A percentile compares a stretch with the other conserved stretches of the same genome.
phyloP scores from a whole-genome alignment of 495 filamentous ascomycete genomes.

The Penicillium flavigenum region DNA sequence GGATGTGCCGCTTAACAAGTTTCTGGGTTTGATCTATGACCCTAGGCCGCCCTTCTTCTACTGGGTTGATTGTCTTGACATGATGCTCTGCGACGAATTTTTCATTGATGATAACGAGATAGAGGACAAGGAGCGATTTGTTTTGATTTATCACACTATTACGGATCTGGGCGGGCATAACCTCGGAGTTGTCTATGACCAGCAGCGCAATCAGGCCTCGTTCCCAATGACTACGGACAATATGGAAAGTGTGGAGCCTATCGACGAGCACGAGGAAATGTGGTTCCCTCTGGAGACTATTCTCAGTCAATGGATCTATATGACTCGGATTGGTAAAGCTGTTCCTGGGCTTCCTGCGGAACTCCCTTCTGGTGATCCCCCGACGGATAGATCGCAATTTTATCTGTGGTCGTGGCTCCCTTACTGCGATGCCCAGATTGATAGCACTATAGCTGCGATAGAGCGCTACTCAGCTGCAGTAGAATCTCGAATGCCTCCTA shows the following conservation, averaged over 20 bases:
- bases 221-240: slow-evolving; percentile 16
- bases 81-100: slow-evolving; percentile 11
- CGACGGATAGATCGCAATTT: slow-evolving; percentile 9
- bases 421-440: slow-evolving; percentile 20
- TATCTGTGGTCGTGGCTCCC: slow-evolving; percentile 20
- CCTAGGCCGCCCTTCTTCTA: slow-evolving; percentile 24
- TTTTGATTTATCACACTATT: slow-evolving; percentile 17
- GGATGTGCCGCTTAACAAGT: slow-evolving; percentile 25
- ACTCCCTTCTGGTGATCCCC: slow-evolving; percentile 4
- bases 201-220: slow-evolving; percentile 17
- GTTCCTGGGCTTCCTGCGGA: slow-evolving; percentile 3
- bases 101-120: slow-evolving; percentile 20
- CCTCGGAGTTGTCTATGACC: slow-evolving; percentile 19
- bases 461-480: slow-evolving; percentile 17
- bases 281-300: too few relatives aligned
- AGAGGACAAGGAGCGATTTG: slow-evolving; percentile 19
- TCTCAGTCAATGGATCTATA: slow-evolving; percentile 30
- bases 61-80: slow-evolving; percentile 18
- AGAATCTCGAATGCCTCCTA: slow-evolving; percentile 21
- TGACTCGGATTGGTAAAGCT: slow-evolving; percentile 31
- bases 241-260: slow-evolving; percentile 16
- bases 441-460: slow-evolving; percentile 20
- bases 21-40: slow-evolving; percentile 28
- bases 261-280: too few relatives aligned
- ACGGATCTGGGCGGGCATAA: slow-evolving; percentile 13